Percentiles rank a stretch among this genome's conserved stretches.
These are phyloP conservation scores for Porphyrellus cyaneotinctus DNA, from an alignment of 768 basidiomycete species.

Conservation along the genomic window DNA sequence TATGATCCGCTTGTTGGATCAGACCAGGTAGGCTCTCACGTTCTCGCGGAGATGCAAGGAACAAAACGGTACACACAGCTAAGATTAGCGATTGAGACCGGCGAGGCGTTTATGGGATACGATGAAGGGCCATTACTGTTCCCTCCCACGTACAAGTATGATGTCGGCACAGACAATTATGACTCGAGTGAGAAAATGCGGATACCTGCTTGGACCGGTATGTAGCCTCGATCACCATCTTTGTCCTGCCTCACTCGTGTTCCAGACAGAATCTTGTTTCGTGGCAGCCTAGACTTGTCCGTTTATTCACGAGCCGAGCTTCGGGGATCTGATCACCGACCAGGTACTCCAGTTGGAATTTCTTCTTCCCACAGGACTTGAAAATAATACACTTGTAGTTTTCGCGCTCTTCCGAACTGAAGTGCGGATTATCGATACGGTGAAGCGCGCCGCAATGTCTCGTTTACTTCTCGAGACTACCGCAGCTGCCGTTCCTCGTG, in stretches of 20 bases:
- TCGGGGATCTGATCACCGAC: slow-evolving; percentile 91
- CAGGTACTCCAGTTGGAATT: slow-evolving; percentile 46
- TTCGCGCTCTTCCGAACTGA: slow-evolving; percentile 78
- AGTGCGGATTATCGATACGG: slow-evolving; percentile 73
- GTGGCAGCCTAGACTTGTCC: slow-evolving; percentile 70
- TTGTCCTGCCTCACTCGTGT: slow-evolving; percentile 3
- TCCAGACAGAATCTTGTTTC: slow-evolving; percentile 90
- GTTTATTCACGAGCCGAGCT: slow-evolving; percentile 85
- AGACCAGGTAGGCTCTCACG: slow-evolving; percentile 68
- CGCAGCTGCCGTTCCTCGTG: slow-evolving; percentile 57
- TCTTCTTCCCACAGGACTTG: neutral
- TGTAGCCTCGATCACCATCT: slow-evolving; percentile 13
- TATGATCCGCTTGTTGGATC: slow-evolving; percentile 71
- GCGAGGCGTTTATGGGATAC: slow-evolving; percentile 78
- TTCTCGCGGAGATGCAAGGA: neutral
- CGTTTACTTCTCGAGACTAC: slow-evolving; percentile 64
- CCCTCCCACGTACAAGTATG: slow-evolving; percentile 92
- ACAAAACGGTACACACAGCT: slow-evolving; percentile 45
- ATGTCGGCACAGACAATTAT: slow-evolving; percentile 76
- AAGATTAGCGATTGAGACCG: slow-evolving; percentile 61
- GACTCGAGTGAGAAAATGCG: slow-evolving; percentile 96
- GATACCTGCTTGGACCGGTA: slow-evolving; percentile 97
- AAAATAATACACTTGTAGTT: slow-evolving; percentile 43
- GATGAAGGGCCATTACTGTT: slow-evolving; percentile 90
- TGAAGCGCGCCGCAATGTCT: slow-evolving; percentile 67